A percentile compares a stretch with the other conserved stretches of the same genome.
Evolutionary conservation across 441 rosid genomes (phyloP).

Genomic region (Metrosideros polymorpha): DNA sequence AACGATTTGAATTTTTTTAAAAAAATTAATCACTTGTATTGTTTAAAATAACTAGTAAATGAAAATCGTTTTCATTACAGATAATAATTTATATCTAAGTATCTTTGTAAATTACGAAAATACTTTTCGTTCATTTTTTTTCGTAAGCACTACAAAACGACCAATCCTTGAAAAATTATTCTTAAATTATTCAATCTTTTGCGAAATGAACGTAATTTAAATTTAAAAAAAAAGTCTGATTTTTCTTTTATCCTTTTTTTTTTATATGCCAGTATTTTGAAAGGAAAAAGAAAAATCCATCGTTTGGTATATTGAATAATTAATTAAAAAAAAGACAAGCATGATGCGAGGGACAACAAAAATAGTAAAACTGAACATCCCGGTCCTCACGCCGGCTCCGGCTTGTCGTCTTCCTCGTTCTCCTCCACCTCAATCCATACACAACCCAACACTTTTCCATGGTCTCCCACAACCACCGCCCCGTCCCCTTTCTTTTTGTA

Average conservation of each 20-base stretch:
- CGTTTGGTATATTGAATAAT: neutral
- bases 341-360: slow-evolving; percentile 16
- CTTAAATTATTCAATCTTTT: neutral
- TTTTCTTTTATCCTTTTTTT: neutral
- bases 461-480: too few relatives aligned
- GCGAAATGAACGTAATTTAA: neutral
- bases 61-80: neutral
- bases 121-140: neutral
- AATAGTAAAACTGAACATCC: neutral
- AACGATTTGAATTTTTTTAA: neutral
- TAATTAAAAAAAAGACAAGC: neutral
- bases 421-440: neutral
- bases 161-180: accelerated
- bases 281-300: neutral
- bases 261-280: neutral
- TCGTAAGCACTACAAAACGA: accelerated
- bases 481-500: neutral
- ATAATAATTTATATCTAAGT: neutral
- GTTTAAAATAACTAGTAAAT: neutral
- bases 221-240: neutral
- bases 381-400: slow-evolving; percentile 22
- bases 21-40: neutral
- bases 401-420: neutral
- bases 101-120: accelerated
- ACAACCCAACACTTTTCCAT: neutral